phyloP scores from a whole-genome alignment of 2,329 filamentous ascomycete species.

The Zasmidium citrigriseum region DNA sequence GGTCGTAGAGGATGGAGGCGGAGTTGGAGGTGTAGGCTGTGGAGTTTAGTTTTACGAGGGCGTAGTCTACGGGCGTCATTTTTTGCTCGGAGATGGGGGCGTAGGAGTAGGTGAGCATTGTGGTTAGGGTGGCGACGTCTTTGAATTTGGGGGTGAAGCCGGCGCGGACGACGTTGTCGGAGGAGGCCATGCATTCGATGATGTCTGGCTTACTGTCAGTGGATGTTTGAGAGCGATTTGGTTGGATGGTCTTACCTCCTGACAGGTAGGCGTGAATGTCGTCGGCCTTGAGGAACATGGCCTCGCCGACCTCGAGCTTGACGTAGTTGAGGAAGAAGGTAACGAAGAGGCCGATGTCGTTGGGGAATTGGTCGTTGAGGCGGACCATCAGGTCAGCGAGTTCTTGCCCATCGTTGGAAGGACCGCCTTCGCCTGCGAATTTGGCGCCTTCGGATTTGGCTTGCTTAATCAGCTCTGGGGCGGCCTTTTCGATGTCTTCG shows the following conservation, averaged over 20 bases:
- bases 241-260: conserved; percentile 47
- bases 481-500: conserved; percentile 64
- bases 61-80: conserved; percentile 82
- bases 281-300: conserved; percentile 92
- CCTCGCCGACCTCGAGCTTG: conserved; percentile 82
- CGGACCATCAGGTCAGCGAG: conserved; percentile 76
- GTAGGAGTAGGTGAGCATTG: conserved; percentile 93
- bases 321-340: conserved; percentile 98
- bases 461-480: conserved; percentile 68
- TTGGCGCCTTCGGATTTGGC: conserved; percentile 67
- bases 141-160: conserved; percentile 99
- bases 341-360: conserved; percentile 90
- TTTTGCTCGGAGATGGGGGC: conserved; percentile 94
- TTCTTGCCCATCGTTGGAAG: conserved; percentile 67
- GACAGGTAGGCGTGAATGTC: conserved; percentile 96
- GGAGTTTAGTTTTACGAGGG: conserved; percentile 81
- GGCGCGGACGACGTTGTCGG: conserved; percentile 97
- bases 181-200: conserved; percentile 98
- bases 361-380: conserved; percentile 80
- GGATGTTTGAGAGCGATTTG: not conserved
- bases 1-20: conserved; percentile 77
- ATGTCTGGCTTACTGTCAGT: conserved; percentile 61
- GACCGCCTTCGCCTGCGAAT: conserved; percentile 74
- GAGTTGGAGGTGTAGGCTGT: conserved; percentile 77
- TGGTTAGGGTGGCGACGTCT: conserved; percentile 83